phyloP scores from a whole-genome alignment of 306 rosid species.

The Cucurbita argyrosperma region DNA sequence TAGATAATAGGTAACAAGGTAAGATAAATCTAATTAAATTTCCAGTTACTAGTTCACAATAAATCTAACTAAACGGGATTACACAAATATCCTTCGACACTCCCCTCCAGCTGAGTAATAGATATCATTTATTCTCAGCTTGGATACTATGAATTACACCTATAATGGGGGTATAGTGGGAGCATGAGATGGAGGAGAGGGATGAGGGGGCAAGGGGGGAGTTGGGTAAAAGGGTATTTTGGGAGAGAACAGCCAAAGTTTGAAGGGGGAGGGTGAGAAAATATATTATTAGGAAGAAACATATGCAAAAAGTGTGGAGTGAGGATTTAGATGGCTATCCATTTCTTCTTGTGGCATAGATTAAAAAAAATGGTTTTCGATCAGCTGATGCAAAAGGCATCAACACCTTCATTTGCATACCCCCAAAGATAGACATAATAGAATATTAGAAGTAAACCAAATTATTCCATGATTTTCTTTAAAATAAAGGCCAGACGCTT shows the following conservation, averaged over 20 bases:
- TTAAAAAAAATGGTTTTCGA: background rate
- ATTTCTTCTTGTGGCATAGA: background rate
- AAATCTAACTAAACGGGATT: too few relatives aligned
- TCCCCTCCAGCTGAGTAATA: too few relatives aligned
- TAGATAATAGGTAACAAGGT: too few relatives aligned
- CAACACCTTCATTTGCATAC: background rate
- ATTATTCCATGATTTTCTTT: background rate
- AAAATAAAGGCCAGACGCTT: background rate
- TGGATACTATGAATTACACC: too few relatives aligned
- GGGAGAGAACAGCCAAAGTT: background rate
- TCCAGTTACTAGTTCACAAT: too few relatives aligned
- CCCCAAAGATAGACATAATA: background rate
- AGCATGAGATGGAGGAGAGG: background rate
- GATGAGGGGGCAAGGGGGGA: background rate
- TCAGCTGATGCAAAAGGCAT: background rate
- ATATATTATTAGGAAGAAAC: background rate
- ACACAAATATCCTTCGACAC: too few relatives aligned
- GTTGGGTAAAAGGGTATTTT: background rate
- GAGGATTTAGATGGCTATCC: background rate
- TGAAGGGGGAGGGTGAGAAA: background rate
- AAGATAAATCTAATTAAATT: too few relatives aligned
- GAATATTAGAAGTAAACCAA: background rate
- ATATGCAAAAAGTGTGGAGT: background rate
- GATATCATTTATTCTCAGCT: too few relatives aligned
- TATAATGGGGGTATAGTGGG: background rate